Base-by-base conservation (phyloP, 306 rosid genomes). In the Lagenaria siceraria region DNA sequence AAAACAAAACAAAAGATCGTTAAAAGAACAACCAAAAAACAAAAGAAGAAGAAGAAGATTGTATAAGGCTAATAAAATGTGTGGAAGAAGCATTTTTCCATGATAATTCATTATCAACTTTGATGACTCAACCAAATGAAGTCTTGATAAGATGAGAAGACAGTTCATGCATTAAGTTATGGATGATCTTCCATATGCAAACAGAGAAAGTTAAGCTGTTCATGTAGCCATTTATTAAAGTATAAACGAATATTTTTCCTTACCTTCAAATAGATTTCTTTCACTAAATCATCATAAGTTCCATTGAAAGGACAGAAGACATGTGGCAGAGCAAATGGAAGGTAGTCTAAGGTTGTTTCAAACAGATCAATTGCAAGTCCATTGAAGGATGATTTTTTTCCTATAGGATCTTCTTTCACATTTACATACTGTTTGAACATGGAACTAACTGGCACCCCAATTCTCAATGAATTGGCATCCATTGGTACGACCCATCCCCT, bases 321-420 rank as follows among this genome's bases (percentile, higher is more conserved):
- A 42, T 81, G 76, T 1, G 83, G 74, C 19, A 80, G 68, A 78
- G 48, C 11, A 68, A 56, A 83, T 18, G 84, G 88, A 79, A 88
- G 38, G 36, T 65, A 12, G 2, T 24, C 58, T 29, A 81, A 31
- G 27, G 79, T 81, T 54, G 48, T 76, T 77, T 12, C 35, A 31
- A 86, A 86, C 55, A 88, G 77, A 56, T 84, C 84, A 22, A 88
- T 73, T 5, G 84, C 68, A n/a, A 84, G 40, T 33, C 92, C 92
- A 1, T 54, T 24, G 31, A 75, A 80, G 40, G 35, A 6, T 17
- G 64, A 61, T 2, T 31, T 79, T 13, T 80, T 74, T 17, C 17
- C 51, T 8, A 35, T 21, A 27, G 46, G 55, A 75, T 86, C 79
- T 0, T 77, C 36, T 31, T 51, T 33, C 42, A 78, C 73, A 15